Evolutionary conservation across 176 grass and related monocot genomes (phyloP), one percentile per base, ranked within the genome.

Genomic region (Otatea glauca): DNA sequence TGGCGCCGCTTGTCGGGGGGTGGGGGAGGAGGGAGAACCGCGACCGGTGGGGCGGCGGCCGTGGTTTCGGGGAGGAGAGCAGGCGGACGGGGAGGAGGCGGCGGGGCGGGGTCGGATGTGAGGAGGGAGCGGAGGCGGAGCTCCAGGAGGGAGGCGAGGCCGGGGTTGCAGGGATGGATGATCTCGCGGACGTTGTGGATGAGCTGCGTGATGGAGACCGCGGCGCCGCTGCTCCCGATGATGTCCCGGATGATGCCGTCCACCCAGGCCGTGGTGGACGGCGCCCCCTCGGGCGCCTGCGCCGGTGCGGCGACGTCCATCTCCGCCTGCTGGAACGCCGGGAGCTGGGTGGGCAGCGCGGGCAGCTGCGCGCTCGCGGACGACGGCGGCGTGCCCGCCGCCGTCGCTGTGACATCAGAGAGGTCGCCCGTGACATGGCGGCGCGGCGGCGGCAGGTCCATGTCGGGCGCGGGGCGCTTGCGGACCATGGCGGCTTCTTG

Each of bases 161-260:
- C 85, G 5, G 94, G 94, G 81, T 97, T 94, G 72, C 94, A 97
- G 8, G 94, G 94, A 18, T 88, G 89, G 68, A 97, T 93, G 71
- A 97, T 94, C 84, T 97, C 94, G 35, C 94, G 90, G 3, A 97
- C 92, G 83, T 93, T 97, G 74, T 92, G 92, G 80, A 97, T 92
- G 8, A 97, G 88, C 88, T 97, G 94, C 7, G 94, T 48, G 82
- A 97, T 54, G 70, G 91, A 97, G 7, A 97, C 87, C 13, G 67
- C 80, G 0, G 89, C 60, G 32, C 91, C 84, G 37, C 87, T 78
- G 84, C 88, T 90, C 25, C 75, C 84, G 71, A 97, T 88, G 74
- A 96, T 80, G 78, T 96, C 94, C 21, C 94, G 88, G 70, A 96
- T 88, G 71, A 96, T 90, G 49, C 91, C 88, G 50, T 96, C 94